These are phyloP conservation scores for Polyplosphaeria fusca DNA, from an alignment of 495 filamentous ascomycete species.

Conservation along the genomic window DNA sequence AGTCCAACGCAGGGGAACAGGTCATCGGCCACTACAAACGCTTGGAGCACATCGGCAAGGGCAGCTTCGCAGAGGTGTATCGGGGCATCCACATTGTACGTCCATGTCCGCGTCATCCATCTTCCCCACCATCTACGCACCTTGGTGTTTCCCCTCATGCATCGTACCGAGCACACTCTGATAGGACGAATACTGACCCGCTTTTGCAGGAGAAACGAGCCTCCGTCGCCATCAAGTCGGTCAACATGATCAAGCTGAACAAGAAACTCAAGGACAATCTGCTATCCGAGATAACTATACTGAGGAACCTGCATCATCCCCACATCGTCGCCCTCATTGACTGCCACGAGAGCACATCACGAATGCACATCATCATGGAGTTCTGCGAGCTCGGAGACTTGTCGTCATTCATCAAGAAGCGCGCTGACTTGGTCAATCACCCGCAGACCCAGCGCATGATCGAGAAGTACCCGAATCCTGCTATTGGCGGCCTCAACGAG, in stretches of 20 bases:
- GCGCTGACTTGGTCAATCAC: slow-evolving; percentile 71
- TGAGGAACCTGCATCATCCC: slow-evolving; percentile 87
- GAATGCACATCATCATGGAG: slow-evolving; percentile 98
- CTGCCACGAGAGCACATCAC: slow-evolving; percentile 76
- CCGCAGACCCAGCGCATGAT: slow-evolving; percentile 80
- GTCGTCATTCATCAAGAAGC: slow-evolving; percentile 90
- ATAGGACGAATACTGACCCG: slow-evolving; percentile 29
- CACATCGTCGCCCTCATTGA: slow-evolving; percentile 96
- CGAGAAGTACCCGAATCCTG: slow-evolving; percentile 80
- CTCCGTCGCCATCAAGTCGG: slow-evolving; percentile 91
- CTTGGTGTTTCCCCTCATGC: no score
- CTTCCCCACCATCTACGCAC: not conserved
- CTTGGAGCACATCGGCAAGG: slow-evolving; percentile 83
- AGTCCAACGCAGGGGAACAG: slow-evolving; percentile 48
- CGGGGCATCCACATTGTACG: slow-evolving; percentile 79
- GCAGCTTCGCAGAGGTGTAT: slow-evolving; percentile 94
- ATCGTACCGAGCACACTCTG: not conserved
- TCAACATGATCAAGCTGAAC: slow-evolving; percentile 83
- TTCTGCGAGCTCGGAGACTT: slow-evolving; percentile 94
- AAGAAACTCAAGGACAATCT: slow-evolving; percentile 96
- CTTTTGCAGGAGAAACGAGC: slow-evolving; percentile 51
- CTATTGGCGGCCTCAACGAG: slow-evolving; percentile 81
- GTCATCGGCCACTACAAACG: slow-evolving; percentile 73
- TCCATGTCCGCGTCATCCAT: slow-evolving; percentile 26
- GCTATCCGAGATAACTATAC: slow-evolving; percentile 88